Percentiles rank a stretch among this genome's conserved stretches.
These are phyloP conservation scores for Boletellus deceptivus DNA, from an alignment of 1,284 basidiomycete species.

Conservation along the genomic window DNA sequence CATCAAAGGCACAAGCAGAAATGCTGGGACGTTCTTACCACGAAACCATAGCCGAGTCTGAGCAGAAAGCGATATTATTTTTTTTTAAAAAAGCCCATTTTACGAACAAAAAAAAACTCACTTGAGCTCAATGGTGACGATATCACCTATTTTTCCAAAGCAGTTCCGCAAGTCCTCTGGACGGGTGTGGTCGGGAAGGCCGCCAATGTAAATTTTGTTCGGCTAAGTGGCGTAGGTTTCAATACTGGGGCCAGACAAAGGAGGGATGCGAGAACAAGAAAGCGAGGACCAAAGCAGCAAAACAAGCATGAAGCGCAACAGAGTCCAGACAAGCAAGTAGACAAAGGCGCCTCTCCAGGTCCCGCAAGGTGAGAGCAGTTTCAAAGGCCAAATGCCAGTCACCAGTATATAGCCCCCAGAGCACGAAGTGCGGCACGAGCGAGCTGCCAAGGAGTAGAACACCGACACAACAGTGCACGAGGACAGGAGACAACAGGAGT, in stretches of 20 bases:
- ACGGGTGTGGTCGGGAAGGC: slow-evolving; percentile 79
- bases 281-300: slow-evolving; percentile 37
- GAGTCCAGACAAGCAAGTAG: slow-evolving; percentile 24
- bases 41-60: slow-evolving; percentile 79
- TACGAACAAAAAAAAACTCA: slow-evolving; percentile 42
- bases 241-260: slow-evolving; percentile 52
- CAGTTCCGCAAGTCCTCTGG: slow-evolving; percentile 79
- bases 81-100: background rate
- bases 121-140: slow-evolving; percentile 78
- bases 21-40: slow-evolving; percentile 48
- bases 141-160: slow-evolving; percentile 80
- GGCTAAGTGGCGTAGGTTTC: slow-evolving; percentile 69
- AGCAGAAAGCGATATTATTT: slow-evolving; percentile 9
- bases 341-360: slow-evolving; percentile 16
- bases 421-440: slow-evolving; percentile 14
- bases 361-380: slow-evolving; percentile 20
- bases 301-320: slow-evolving; percentile 23
- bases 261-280: slow-evolving; percentile 48
- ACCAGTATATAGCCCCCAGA: slow-evolving; percentile 20
- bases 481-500: slow-evolving; percentile 16
- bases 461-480: slow-evolving; percentile 25
- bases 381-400: slow-evolving; percentile 21
- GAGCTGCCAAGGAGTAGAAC: slow-evolving; percentile 21
- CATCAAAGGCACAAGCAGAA: background rate
- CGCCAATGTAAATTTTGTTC: slow-evolving; percentile 87